phyloP scores from a whole-genome alignment of 805 yeast species.

The Kuraishia hungarica region DNA sequence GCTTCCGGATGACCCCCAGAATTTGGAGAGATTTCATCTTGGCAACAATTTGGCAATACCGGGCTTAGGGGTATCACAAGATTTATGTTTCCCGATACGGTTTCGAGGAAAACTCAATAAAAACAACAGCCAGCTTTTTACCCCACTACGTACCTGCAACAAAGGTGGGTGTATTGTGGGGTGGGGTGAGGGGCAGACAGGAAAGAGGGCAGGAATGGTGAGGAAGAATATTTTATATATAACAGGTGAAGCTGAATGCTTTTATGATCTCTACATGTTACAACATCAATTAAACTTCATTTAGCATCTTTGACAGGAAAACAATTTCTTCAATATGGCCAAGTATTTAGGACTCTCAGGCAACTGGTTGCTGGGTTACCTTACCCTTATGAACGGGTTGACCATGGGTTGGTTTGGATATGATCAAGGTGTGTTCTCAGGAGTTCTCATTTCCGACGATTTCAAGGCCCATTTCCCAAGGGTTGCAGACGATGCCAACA shows the following conservation, averaged over 20 bases:
- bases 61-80: background rate
- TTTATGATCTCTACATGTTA: background rate
- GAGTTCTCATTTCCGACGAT: constrained; percentile 9
- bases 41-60: background rate
- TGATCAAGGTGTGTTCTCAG: constrained; percentile 7
- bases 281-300: background rate
- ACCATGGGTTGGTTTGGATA: constrained; percentile 9
- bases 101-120: background rate
- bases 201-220: background rate
- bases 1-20: background rate
- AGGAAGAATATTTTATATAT: background rate
- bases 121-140: constrained; percentile 1
- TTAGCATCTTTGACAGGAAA: background rate
- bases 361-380: constrained; percentile 3
- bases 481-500: background rate
- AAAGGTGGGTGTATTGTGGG: background rate
- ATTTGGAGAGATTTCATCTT: background rate
- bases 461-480: constrained; percentile 5
- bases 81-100: background rate
- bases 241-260: background rate
- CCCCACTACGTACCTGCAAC: constrained; percentile 1
- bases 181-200: background rate
- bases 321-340: background rate
- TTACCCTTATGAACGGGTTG: constrained; percentile 6
- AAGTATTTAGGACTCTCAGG: constrained; percentile 7